Percentiles rank a stretch among this genome's conserved stretches.
Evolutionary conservation across 352 stramenopile species (phyloP).

Genomic region (Peronospora destructor): DNA sequence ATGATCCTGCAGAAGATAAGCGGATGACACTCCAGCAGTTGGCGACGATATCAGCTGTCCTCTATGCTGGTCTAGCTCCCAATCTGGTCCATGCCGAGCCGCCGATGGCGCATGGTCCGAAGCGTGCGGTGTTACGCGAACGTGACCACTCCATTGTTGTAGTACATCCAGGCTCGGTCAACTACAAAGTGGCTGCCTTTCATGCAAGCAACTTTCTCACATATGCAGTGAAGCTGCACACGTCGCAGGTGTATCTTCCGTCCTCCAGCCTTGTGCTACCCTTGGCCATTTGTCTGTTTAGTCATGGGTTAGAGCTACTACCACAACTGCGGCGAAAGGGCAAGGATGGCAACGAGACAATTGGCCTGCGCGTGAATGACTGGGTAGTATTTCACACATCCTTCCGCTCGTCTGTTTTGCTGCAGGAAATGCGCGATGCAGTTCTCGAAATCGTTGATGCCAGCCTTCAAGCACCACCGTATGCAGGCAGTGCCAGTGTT

Average conservation of each 20-base stretch:
- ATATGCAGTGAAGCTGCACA: constrained; percentile 77
- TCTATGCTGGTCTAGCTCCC: constrained; percentile 85
- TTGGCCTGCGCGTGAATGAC: constrained; percentile 59
- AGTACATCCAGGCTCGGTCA: constrained; percentile 71
- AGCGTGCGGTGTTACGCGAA: constrained; percentile 37
- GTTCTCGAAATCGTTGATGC: constrained; percentile 29
- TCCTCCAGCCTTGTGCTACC: constrained; percentile 59
- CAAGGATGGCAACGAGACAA: constrained; percentile 27
- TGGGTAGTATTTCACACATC: constrained; percentile 62
- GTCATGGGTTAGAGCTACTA: constrained; percentile 50
- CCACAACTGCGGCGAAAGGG: constrained; percentile 36
- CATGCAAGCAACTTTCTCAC: constrained; percentile 55
- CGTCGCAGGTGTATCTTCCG: constrained; percentile 76
- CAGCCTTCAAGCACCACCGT: constrained; percentile 36
- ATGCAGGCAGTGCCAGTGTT: constrained; percentile 5
- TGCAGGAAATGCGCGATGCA: constrained; percentile 39
- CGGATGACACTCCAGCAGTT: constrained; percentile 44
- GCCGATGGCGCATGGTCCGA: constrained; percentile 20
- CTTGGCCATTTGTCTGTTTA: constrained; percentile 62
- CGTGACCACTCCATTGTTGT: constrained; percentile 41
- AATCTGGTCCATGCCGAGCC: constrained; percentile 85
- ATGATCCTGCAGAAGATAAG: constrained; percentile 4
- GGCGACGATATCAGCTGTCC: constrained; percentile 51
- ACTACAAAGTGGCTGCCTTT: constrained; percentile 51
- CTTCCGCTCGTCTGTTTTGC: constrained; percentile 42